A percentile compares a stretch with the other conserved stretches of the same genome.
These are phyloP conservation scores for Trifolium subterraneum DNA, from an alignment of 306 rosid species.

Conservation along the genomic window DNA sequence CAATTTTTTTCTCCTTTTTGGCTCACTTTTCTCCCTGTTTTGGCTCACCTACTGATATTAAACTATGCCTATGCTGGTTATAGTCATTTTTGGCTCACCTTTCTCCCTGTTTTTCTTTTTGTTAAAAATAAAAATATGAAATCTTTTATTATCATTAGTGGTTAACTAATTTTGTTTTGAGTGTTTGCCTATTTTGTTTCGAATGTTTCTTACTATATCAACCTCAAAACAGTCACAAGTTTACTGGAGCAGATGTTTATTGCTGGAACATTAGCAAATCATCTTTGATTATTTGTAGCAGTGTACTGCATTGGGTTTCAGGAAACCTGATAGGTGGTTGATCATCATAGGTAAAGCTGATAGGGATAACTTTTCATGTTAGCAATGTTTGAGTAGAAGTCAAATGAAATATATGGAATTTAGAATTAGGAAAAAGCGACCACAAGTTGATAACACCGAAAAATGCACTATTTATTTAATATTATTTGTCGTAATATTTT, in stretches of 20 bases:
- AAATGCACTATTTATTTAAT: too few relatives aligned
- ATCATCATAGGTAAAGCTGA: not conserved
- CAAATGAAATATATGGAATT: too few relatives aligned
- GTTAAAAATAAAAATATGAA: not conserved
- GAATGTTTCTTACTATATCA: too few relatives aligned
- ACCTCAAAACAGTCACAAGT: not conserved
- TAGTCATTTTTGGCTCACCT: not conserved
- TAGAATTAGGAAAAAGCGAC: too few relatives aligned
- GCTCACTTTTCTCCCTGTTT: too few relatives aligned
- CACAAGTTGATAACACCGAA: too few relatives aligned
- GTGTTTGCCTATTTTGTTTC: too few relatives aligned
- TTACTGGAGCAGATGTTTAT: not conserved
- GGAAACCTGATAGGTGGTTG: not conserved
- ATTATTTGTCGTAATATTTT: too few relatives aligned
- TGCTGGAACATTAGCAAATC: not conserved
- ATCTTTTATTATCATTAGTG: not conserved
- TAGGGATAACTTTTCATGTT: not conserved
- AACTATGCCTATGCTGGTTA: constrained; percentile 2
- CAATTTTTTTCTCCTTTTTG: too few relatives aligned
- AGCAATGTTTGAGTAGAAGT: too few relatives aligned
- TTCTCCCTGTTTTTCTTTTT: not conserved
- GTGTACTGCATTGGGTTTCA: not conserved
- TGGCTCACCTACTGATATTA: too few relatives aligned
- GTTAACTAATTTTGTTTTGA: not conserved
- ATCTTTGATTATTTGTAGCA: not conserved